Evolutionary conservation across 176 grass and related monocot species (phyloP).

Genomic region (Carex scoparia): DNA sequence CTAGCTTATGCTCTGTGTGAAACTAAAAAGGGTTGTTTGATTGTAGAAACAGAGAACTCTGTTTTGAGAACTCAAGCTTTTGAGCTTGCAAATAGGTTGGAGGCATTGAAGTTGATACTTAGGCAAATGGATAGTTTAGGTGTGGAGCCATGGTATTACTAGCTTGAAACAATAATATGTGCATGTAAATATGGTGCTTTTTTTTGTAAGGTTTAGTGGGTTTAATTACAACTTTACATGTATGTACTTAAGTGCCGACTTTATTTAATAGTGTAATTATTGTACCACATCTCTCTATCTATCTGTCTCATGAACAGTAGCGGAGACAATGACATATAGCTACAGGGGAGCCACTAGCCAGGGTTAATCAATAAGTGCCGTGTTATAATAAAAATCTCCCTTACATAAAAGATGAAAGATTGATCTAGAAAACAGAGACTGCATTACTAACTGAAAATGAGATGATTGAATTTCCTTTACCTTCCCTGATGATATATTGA

Average conservation of each 20-base stretch:
- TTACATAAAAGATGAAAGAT: background rate
- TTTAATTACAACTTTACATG: background rate
- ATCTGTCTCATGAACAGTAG: background rate
- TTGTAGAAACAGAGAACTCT: conserved; percentile 46
- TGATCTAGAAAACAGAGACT: background rate
- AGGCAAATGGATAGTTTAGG: background rate
- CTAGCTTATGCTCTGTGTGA: conserved; percentile 24
- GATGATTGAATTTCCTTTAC: background rate
- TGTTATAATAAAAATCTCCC: background rate
- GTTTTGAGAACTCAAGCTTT: conserved; percentile 35
- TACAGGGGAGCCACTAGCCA: too few relatives aligned
- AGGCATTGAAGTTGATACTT: conserved; percentile 32
- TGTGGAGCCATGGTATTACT: conserved; percentile 1
- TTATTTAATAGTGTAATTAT: background rate
- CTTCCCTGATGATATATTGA: background rate
- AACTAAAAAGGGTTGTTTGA: conserved; percentile 18
- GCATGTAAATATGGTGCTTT: conserved; percentile 1
- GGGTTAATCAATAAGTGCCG: background rate
- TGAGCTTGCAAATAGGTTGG: conserved; percentile 44
- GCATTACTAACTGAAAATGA: background rate
- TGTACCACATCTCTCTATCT: background rate
- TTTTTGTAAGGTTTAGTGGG: too few relatives aligned
- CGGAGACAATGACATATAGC: background rate
- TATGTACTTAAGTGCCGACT: background rate
- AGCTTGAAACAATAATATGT: background rate